Evolutionary conservation across 805 yeast species (phyloP).

Genomic region (Kodamaea hsintzibuensis): DNA sequence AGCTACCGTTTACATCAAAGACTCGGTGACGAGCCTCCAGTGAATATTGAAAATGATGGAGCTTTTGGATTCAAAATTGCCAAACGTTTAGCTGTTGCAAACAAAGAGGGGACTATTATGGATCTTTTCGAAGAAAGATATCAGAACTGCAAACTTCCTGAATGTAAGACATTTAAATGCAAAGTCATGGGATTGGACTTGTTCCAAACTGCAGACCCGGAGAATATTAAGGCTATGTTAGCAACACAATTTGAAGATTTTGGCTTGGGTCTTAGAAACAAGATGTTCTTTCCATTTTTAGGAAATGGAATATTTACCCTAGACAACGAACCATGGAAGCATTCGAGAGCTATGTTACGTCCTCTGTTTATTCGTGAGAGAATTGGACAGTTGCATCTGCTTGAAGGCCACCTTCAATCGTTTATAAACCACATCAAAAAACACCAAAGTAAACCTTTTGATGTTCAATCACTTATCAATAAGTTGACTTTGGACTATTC

Average conservation of each 20-base stretch:
- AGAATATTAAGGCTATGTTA: slow-evolving; percentile 22
- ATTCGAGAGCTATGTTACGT: slow-evolving; percentile 21
- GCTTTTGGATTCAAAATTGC: slow-evolving; percentile 21
- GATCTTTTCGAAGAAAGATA: slow-evolving; percentile 20
- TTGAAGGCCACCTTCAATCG: slow-evolving; percentile 16
- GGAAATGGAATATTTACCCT: slow-evolving; percentile 25
- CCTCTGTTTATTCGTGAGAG: slow-evolving; percentile 23
- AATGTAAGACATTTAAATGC: slow-evolving; percentile 15
- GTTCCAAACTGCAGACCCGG: slow-evolving; percentile 20
- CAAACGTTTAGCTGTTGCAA: slow-evolving; percentile 12
- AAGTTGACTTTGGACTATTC: slow-evolving; percentile 17
- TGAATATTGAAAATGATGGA: slow-evolving; percentile 11
- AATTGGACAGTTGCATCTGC: slow-evolving; percentile 17
- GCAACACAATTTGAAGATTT: slow-evolving; percentile 24
- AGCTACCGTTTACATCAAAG: neutral
- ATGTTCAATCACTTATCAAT: slow-evolving; percentile 10
- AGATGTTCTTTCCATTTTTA: slow-evolving; percentile 17
- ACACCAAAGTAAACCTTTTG: slow-evolving; percentile 6
- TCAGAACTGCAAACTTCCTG: slow-evolving; percentile 13
- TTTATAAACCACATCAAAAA: slow-evolving; percentile 12
- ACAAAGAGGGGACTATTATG: slow-evolving; percentile 20
- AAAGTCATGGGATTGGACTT: slow-evolving; percentile 11
- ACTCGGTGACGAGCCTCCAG: slow-evolving; percentile 13
- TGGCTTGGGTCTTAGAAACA: slow-evolving; percentile 19
- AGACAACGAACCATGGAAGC: slow-evolving; percentile 22